Conservation (phyloP, 768 basidiomycete species). For the Rubroboletus pulcherrimus region DNA sequence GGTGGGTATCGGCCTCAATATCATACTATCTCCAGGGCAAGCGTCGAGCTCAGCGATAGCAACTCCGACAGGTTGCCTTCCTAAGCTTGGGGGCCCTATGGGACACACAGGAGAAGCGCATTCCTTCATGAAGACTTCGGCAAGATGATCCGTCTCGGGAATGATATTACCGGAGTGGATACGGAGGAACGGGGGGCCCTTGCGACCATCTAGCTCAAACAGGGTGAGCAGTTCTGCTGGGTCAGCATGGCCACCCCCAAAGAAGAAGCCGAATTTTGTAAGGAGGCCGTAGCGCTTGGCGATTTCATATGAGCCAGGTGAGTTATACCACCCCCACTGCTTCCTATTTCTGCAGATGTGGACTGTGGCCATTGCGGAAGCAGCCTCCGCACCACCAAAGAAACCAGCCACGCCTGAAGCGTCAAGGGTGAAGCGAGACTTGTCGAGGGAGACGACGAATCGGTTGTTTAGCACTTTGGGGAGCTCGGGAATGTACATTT, state of each 20-base stretch:
- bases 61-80: constrained; percentile 3
- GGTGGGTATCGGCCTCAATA: neutral
- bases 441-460: constrained; percentile 5
- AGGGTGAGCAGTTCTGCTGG: constrained; percentile 5
- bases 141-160: constrained; percentile 7
- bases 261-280: constrained; percentile 25
- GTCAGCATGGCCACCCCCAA: constrained; percentile 21
- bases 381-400: constrained; percentile 29
- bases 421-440: constrained; percentile 20
- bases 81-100: neutral
- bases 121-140: constrained; percentile 1
- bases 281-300: constrained; percentile 30
- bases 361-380: constrained; percentile 33
- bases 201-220: constrained; percentile 7
- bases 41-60: constrained; percentile 1
- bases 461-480: neutral
- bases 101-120: neutral
- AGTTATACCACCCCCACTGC: constrained; percentile 33
- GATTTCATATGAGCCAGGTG: constrained; percentile 30
- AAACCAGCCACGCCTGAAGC: constrained; percentile 19
- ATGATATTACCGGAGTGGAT: constrained; percentile 7
- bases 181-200: constrained; percentile 7
- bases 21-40: neutral
- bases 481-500: constrained; percentile 3
- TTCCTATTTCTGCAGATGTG: constrained; percentile 27